Evolutionary conservation across 352 stramenopile genomes (phyloP), one percentile per base, ranked within the genome.

Genomic region (Paralagenidium karlingii): DNA sequence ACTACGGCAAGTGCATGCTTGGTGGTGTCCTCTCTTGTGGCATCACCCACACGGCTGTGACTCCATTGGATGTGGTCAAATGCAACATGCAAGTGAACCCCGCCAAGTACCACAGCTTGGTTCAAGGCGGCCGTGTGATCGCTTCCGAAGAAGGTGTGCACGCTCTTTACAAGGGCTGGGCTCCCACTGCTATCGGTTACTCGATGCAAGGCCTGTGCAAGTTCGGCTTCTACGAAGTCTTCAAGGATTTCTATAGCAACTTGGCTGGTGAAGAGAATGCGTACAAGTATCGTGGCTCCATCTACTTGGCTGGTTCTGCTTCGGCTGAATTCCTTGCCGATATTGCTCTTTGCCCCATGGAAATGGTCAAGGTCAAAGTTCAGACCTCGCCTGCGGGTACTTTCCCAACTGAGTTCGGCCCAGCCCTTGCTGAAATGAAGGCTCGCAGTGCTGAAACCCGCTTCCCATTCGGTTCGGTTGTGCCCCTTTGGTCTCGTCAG

Each of bases 221-320:
- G 69, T 97, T 97, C 57, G 88, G 88, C 19, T 85, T 96, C 49
- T 96, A 96, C 63, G 88, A 97, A 69, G 85, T 91, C 73, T 96
- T 96, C 64, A 97, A 97, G 78, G 84, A 96, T 60, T 64, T 82
- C 32, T 96, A 96, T 83, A 74, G 56, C 50, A 94, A 54, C 43
- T 64, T 95, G 50, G 81, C 83, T 27, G 85, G 85, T 25, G 76
- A 94, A 52, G 87, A 96, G 62, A 93, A 85, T 56, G 68, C 86
- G 15, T 90, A 90, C 69, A 88, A 95, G 64, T 96, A 95, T 63
- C 76, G 84, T 55, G 84, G 82, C 24, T 53, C 82, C 24, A 94
- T 96, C 52, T 97, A 94, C 64, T 58, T 96, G 41, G 77, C 77
- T 28, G 87, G 83, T 42, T 96, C 87, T 30, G 88, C 85, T 34